Evolutionary conservation across 2,329 filamentous ascomycete species (phyloP), one percentile per base, ranked within the genome.

Genomic region (Fragosphaeria purpurea): DNA sequence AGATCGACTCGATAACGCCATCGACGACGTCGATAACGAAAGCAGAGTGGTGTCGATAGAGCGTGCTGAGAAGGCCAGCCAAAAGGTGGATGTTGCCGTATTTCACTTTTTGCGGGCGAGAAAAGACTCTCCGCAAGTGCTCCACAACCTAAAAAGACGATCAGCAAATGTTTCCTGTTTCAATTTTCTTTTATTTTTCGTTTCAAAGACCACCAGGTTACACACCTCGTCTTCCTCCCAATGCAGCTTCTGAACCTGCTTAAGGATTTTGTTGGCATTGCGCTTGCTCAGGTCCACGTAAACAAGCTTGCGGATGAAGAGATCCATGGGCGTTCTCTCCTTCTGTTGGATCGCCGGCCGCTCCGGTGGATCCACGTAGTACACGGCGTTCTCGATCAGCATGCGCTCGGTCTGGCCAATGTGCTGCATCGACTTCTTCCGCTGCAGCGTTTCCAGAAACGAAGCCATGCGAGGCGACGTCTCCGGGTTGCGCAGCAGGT

Each of bases 361-460:
- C 63, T 95, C 85, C 0, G 93, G 94, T 11, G 93, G 93, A 61
- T 97, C 93, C 51, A 98, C 93, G 59, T 96, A 97, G 68, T 98
- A 98, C 52, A 96, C 82, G 4, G 93, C 93, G 63, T 98, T 98
- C 65, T 98, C 93, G 52, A 98, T 93, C 34, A 97, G 80, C 90
- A 98, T 97, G 40, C 90, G 85, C 67, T 98, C 93, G 59, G 95
- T 88, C 60, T 95, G 88, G 11, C 90, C 91, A 52, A 98, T 83
- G 63, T 97, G 90, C 63, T 96, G 89, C 7, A 93, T 90, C 7
- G 86, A 82, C 69, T 98, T 98, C 72, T 98, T 98, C 52, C 93
- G 85, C 63, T 95, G 88, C 11, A 98, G 73, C 0, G 90, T 98
- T 66, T 98, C 93, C 31, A 98, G 70, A 65, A 98, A 98, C 1